Evolutionary conservation across 2,329 filamentous ascomycete species (phyloP).

Genomic region (Sporothrix inflata): DNA sequence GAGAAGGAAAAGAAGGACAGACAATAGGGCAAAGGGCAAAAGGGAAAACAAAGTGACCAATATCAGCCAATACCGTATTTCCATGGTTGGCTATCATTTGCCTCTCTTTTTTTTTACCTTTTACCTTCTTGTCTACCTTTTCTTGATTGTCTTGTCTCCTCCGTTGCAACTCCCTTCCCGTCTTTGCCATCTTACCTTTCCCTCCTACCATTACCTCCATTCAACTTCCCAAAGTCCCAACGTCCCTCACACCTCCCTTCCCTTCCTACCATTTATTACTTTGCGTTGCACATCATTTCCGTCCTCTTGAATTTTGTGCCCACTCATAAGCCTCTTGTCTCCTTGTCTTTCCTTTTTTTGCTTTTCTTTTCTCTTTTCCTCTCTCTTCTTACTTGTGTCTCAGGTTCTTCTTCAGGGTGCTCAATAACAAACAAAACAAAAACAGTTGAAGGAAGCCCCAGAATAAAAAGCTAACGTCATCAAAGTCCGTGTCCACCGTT

Average conservation of each 20-base stretch:
- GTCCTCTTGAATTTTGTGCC: not conserved
- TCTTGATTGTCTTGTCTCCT: not conserved
- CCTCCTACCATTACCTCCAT: not conserved
- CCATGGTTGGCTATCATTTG: constrained; percentile 11
- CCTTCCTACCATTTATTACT: not conserved
- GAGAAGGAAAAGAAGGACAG: not conserved
- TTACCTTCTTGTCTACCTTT: not conserved
- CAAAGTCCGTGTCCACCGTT: constrained; percentile 18
- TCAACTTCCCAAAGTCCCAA: not conserved
- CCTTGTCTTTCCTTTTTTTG: not conserved
- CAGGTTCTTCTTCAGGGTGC: constrained; percentile 23
- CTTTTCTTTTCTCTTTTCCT: not conserved
- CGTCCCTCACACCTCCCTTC: not conserved
- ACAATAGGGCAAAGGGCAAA: not conserved
- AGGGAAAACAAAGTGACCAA: not conserved
- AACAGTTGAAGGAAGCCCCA: not conserved
- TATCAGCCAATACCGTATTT: not conserved
- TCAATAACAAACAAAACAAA: not conserved
- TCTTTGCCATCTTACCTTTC: constrained; percentile 12
- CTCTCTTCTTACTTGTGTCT: constrained; percentile 9
- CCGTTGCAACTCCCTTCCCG: not conserved
- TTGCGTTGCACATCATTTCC: constrained; percentile 27
- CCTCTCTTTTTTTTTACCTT: not conserved
- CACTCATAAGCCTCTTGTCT: not conserved
- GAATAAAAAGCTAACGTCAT: constrained; percentile 32